These are phyloP conservation scores for Dactylellina parvicollis DNA, from an alignment of 2,329 filamentous ascomycete species.

Conservation along the genomic window DNA sequence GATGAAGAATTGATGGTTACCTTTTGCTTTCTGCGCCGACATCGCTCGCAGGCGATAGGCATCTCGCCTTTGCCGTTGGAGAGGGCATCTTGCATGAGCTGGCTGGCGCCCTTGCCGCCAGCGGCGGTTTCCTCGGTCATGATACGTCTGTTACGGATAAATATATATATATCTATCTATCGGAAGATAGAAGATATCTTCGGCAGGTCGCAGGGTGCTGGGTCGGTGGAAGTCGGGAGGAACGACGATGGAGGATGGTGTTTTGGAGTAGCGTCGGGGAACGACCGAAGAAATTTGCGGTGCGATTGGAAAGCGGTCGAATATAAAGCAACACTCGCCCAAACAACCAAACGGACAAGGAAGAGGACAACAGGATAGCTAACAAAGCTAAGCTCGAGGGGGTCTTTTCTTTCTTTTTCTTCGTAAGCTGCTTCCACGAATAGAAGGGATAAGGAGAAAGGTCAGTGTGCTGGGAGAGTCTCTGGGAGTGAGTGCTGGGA, in stretches of 20 bases:
- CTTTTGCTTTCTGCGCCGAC: slow-evolving; percentile 51
- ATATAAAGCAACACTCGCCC: slow-evolving; percentile 16
- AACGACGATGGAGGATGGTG: slow-evolving; percentile 22
- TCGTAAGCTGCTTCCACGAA: neutral
- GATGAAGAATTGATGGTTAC: slow-evolving; percentile 6
- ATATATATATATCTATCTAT: slow-evolving; percentile 21
- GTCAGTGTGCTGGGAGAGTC: neutral
- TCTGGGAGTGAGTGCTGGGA: too few relatives aligned
- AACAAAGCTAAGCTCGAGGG: neutral
- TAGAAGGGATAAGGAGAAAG: neutral
- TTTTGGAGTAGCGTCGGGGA: slow-evolving; percentile 51
- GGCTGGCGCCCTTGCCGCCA: slow-evolving; percentile 36
- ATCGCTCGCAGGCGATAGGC: slow-evolving; percentile 54
- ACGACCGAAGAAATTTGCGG: slow-evolving; percentile 53
- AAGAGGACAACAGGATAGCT: neutral
- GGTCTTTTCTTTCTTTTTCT: neutral
- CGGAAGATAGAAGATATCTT: neutral
- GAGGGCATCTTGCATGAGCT: slow-evolving; percentile 54
- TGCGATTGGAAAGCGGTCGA: slow-evolving; percentile 20
- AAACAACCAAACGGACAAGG: neutral
- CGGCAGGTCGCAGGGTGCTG: neutral
- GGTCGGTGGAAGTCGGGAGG: slow-evolving; percentile 8
- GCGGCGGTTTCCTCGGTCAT: slow-evolving; percentile 42
- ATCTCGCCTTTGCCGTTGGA: slow-evolving; percentile 53
- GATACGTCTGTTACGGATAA: neutral